Evolutionary conservation across 108 stramenopile genomes (phyloP).

Genomic region (Schizochytrium sp.): DNA sequence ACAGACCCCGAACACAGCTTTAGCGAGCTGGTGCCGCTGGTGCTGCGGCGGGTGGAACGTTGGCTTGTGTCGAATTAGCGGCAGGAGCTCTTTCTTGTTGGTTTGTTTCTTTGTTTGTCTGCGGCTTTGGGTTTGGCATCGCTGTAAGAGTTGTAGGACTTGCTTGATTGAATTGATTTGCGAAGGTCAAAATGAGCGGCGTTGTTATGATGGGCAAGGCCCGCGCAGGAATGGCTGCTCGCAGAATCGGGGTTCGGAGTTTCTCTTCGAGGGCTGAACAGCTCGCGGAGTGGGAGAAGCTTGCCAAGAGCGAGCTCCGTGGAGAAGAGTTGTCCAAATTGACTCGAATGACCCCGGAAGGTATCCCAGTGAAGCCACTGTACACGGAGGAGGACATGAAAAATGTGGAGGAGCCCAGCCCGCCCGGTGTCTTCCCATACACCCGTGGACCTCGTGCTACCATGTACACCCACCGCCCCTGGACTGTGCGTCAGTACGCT

Average conservation of each 20-base stretch:
- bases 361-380: constrained; percentile 90
- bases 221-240: not conserved
- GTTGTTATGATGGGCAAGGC: not conserved
- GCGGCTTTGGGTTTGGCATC: no score
- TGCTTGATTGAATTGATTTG: no score
- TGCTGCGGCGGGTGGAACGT: no score
- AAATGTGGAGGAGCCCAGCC: constrained; percentile 71
- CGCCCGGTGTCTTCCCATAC: constrained; percentile 87
- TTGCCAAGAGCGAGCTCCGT: constrained; percentile 5
- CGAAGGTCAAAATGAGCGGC: no score
- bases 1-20: no score
- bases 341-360: constrained; percentile 78
- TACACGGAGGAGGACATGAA: constrained; percentile 83
- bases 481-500: constrained; percentile 86
- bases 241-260: not conserved
- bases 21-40: no score
- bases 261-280: constrained; percentile 13
- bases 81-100: no score
- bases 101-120: no score
- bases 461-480: constrained; percentile 91
- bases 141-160: no score
- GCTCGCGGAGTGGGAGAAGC: constrained; percentile 50
- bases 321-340: constrained; percentile 60
- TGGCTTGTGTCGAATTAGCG: no score
- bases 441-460: constrained; percentile 98